A percentile compares a stretch with the other conserved stretches of the same genome.
Conservation (phyloP, 2,329 filamentous ascomycete species). For the Ophiostoma sp. region DNA sequence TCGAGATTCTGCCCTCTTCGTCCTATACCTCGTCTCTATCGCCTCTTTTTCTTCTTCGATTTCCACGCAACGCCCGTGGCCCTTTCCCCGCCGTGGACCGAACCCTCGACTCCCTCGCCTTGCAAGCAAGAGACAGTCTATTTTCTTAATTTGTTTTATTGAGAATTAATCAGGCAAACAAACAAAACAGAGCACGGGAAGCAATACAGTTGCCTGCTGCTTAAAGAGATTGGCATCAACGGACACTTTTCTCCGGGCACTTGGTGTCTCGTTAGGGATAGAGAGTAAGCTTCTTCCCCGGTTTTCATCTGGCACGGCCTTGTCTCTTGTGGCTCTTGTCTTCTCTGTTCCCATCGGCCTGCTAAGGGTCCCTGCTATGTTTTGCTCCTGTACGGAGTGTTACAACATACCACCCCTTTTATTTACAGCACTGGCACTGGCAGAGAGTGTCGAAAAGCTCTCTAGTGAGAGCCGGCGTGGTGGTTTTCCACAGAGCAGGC, state of each 20-base stretch:
- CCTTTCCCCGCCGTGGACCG: slow-evolving; percentile 18
- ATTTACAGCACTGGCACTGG: slow-evolving; percentile 4
- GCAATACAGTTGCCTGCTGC: not conserved
- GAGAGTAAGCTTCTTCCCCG: slow-evolving; percentile 21
- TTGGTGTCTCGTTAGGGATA: slow-evolving; percentile 19
- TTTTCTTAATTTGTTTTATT: not conserved
- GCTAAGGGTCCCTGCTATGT: slow-evolving; percentile 1
- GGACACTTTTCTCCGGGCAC: slow-evolving; percentile 19
- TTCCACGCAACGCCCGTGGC: slow-evolving; percentile 14
- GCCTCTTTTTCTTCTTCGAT: slow-evolving; percentile 9
- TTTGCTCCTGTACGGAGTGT: not conserved
- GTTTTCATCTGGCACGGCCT: slow-evolving; percentile 19
- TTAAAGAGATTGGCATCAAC: slow-evolving; percentile 18
- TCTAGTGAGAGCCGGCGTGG: not conserved
- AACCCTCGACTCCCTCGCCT: slow-evolving; percentile 5
- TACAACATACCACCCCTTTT: slow-evolving; percentile 12
- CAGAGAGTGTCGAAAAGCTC: not conserved
- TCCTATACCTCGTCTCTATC: not conserved
- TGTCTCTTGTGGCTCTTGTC: slow-evolving; percentile 12
- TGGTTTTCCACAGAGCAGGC: not conserved
- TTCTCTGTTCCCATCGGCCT: slow-evolving; percentile 7
- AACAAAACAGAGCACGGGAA: slow-evolving; percentile 10
- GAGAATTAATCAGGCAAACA: slow-evolving; percentile 7
- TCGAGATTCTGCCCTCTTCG: not conserved
- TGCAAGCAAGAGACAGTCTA: slow-evolving; percentile 7